Conservation (phyloP, 768 basidiomycete species). For the Candolleomyces efflorescens region DNA sequence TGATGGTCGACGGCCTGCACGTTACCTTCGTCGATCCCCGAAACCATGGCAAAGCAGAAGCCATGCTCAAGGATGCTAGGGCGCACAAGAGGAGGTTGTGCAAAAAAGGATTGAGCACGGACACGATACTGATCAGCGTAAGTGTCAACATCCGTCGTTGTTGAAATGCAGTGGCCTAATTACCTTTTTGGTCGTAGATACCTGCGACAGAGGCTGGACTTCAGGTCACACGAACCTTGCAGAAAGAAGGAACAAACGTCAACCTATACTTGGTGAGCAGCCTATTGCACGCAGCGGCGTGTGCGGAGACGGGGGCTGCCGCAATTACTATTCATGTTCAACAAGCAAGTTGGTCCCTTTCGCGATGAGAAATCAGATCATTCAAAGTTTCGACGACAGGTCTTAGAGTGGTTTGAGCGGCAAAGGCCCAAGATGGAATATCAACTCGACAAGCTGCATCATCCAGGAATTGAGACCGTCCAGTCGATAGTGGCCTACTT, state of each 20-base stretch:
- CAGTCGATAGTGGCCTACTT: constrained; percentile 43
- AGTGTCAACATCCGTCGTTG: constrained; percentile 15
- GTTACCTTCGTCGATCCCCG: constrained; percentile 50
- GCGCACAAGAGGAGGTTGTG: constrained; percentile 38
- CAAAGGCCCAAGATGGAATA: constrained; percentile 18
- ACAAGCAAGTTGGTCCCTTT: constrained; percentile 33
- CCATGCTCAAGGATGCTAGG: constrained; percentile 40
- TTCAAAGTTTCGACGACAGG: constrained; percentile 18
- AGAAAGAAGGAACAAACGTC: constrained; percentile 37
- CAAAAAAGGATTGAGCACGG: constrained; percentile 30
- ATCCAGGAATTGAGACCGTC: constrained; percentile 45
- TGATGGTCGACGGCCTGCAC: constrained; percentile 41
- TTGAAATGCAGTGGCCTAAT: neutral
- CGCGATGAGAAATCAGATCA: neutral
- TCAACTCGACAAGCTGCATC: constrained; percentile 20
- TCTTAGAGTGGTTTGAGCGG: constrained; percentile 39
- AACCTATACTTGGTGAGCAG: constrained; percentile 51
- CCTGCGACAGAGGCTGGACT: constrained; percentile 57
- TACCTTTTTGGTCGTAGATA: constrained; percentile 32
- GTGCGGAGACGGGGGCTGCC: constrained; percentile 46
- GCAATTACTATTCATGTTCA: constrained; percentile 47
- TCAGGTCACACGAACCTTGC: constrained; percentile 38
- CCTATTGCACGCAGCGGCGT: constrained; percentile 52
- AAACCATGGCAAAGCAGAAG: constrained; percentile 27
- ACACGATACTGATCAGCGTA: constrained; percentile 49